phyloP scores from a whole-genome alignment of 2,329 filamentous ascomycete species.

The Arthroderma uncinatum region DNA sequence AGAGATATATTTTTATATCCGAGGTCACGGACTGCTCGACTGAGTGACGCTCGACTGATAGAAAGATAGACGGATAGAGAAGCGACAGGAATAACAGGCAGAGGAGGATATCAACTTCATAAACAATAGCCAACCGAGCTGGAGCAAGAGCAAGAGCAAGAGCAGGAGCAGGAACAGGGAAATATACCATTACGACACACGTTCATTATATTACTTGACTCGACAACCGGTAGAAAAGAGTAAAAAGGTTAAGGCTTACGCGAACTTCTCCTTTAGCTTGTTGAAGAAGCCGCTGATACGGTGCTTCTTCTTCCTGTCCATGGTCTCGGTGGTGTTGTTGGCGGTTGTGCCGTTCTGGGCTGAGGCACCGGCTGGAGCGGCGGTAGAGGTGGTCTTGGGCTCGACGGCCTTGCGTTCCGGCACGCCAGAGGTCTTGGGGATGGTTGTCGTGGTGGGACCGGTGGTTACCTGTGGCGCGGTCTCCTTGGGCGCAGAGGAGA shows the following conservation, averaged over 20 bases:
- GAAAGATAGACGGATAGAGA: too few relatives aligned
- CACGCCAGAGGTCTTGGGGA: slow-evolving; percentile 12
- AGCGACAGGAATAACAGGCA: too few relatives aligned
- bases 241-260: background rate
- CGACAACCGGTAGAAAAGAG: background rate
- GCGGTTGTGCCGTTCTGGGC: slow-evolving; percentile 13
- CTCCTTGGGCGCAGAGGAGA: slow-evolving; percentile 5
- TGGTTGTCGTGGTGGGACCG: slow-evolving; percentile 16
- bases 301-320: slow-evolving; percentile 57
- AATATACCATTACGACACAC: too few relatives aligned
- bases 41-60: too few relatives aligned
- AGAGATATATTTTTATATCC: too few relatives aligned
- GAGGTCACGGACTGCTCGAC: too few relatives aligned
- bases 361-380: slow-evolving; percentile 13
- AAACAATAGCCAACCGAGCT: too few relatives aligned
- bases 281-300: slow-evolving; percentile 52
- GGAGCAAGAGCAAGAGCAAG: too few relatives aligned
- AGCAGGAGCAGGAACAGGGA: too few relatives aligned
- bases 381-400: slow-evolving; percentile 15
- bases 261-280: slow-evolving; percentile 44
- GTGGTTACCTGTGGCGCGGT: slow-evolving; percentile 10
- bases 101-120: too few relatives aligned
- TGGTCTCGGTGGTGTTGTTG: slow-evolving; percentile 19
- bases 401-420: slow-evolving; percentile 12
- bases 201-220: too few relatives aligned